These are phyloP conservation scores for Calonectria fujianensis DNA, from an alignment of 2,329 filamentous ascomycete species.

Conservation along the genomic window DNA sequence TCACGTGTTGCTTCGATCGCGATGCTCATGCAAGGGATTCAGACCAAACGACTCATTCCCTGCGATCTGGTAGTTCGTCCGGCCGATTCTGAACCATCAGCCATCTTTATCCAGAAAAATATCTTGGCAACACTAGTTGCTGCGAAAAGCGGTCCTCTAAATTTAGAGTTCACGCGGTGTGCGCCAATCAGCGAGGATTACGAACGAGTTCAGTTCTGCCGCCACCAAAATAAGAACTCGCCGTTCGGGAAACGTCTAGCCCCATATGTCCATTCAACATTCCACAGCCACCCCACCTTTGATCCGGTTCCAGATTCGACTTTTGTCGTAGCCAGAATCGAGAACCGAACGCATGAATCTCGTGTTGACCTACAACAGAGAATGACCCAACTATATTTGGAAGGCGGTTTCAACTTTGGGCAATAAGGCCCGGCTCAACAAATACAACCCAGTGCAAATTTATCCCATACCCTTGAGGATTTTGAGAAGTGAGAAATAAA, in stretches of 20 bases:
- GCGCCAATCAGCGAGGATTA: not conserved
- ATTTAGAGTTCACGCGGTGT: not conserved
- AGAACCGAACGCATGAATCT: not conserved
- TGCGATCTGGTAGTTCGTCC: too few relatives aligned
- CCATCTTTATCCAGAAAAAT: not conserved
- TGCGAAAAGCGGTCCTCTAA: not conserved
- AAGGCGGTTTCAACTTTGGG: too few relatives aligned
- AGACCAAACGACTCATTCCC: too few relatives aligned
- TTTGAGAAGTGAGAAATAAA: too few relatives aligned
- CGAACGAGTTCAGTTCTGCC: not conserved
- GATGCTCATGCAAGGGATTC: not conserved
- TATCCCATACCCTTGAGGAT: too few relatives aligned
- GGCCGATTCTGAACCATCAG: too few relatives aligned
- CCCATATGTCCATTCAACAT: not conserved
- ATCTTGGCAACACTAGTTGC: not conserved
- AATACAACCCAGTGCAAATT: too few relatives aligned
- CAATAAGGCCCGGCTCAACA: too few relatives aligned
- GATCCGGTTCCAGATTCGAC: not conserved
- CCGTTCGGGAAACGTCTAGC: not conserved
- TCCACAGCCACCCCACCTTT: not conserved
- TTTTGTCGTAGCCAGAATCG: not conserved
- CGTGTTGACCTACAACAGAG: too few relatives aligned
- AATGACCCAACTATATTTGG: too few relatives aligned
- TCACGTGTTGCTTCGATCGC: too few relatives aligned
- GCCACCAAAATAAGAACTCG: not conserved